Evolutionary conservation across 1,139 yeast genomes (phyloP), one percentile per base, ranked within the genome.

Genomic region (Debaryomyces fabryi): DNA sequence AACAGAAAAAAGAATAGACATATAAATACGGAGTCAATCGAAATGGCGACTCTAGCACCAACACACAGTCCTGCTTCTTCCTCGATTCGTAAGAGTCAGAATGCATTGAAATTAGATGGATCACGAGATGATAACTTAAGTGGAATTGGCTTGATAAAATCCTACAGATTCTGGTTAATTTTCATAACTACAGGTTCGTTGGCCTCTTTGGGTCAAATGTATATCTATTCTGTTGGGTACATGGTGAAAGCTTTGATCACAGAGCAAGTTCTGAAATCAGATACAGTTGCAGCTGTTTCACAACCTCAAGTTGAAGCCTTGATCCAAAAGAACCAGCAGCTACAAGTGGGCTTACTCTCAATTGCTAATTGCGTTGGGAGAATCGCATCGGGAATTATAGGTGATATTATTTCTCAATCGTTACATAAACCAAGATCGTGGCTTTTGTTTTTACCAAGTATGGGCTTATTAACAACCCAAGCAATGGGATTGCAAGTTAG

Each of bases 191-290:
- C 83, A 2, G 85, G 85, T 0, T 51, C 78, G 2, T 62, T 80
- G 45, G 85, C 85, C 0, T 78, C 84, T 0, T 54, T 82, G 54
- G 86, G 86, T 8, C 86, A 82, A 58, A 78, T 82, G 82, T 82
- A 80, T 60, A 82, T 82, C 21, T 82, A 81, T 56, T 80, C 85
- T 0, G 82, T 81, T 16, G 87, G 87, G 0, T 81, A 79, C 57
- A 80, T 82, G 66, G 82, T 79, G 9, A 78, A 76, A 53, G 83
- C 87, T 0, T 67, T 82, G 29, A 63, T 75, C 16, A 71, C 69
- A 16, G 59, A 63, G 6, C 54, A 49, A 1, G 39, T 56, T 35
- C 49, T 60, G 7, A 32, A 37, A 30, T 15, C 51, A 48, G 36
- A 32, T 24, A 21, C 35, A 3, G 39, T 52, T 50, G 32, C 49